phyloP scores from a whole-genome alignment of 768 basidiomycete genomes.

The Podaxis mareebaensis region DNA sequence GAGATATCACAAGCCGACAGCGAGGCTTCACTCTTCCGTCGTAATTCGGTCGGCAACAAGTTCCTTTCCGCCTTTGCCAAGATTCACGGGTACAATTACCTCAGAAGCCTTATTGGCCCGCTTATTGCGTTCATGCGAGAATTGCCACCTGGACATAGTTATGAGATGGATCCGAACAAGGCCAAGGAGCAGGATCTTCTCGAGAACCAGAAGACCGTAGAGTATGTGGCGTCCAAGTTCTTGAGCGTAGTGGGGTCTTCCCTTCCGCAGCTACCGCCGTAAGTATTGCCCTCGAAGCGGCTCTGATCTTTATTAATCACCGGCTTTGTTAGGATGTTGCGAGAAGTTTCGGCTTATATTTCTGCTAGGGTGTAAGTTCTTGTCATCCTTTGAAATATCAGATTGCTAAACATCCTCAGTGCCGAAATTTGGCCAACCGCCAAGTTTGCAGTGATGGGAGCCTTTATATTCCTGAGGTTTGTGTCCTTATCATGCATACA shows the following conservation, averaged over 20 bases:
- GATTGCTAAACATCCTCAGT: conserved; percentile 29
- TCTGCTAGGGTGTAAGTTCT: conserved; percentile 68
- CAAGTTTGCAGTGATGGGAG: conserved; percentile 81
- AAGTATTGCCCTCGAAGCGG: conserved; percentile 28
- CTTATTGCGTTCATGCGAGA: conserved; percentile 73
- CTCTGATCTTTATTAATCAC: not conserved
- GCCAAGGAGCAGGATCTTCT: conserved; percentile 57
- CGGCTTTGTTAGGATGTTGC: conserved; percentile 62
- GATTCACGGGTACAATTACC: conserved; percentile 90
- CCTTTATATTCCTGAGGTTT: conserved; percentile 88
- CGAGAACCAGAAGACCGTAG: conserved; percentile 70
- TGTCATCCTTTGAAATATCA: not conserved
- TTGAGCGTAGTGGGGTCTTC: conserved; percentile 75
- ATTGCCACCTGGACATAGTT: conserved; percentile 72
- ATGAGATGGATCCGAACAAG: conserved; percentile 75
- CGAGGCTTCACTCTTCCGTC: conserved; percentile 81
- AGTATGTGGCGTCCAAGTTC: conserved; percentile 74
- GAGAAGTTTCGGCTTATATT: conserved; percentile 85
- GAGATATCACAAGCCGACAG: conserved; percentile 84
- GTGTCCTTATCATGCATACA: not conserved
- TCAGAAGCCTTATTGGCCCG: conserved; percentile 77
- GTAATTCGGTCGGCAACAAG: conserved; percentile 85
- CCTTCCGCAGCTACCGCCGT: conserved; percentile 72
- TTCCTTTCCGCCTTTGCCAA: conserved; percentile 85
- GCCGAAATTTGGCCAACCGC: conserved; percentile 74